Evolutionary conservation across 2,329 filamentous ascomycete species (phyloP).

Genomic region (Plenodomus lindquistii): DNA sequence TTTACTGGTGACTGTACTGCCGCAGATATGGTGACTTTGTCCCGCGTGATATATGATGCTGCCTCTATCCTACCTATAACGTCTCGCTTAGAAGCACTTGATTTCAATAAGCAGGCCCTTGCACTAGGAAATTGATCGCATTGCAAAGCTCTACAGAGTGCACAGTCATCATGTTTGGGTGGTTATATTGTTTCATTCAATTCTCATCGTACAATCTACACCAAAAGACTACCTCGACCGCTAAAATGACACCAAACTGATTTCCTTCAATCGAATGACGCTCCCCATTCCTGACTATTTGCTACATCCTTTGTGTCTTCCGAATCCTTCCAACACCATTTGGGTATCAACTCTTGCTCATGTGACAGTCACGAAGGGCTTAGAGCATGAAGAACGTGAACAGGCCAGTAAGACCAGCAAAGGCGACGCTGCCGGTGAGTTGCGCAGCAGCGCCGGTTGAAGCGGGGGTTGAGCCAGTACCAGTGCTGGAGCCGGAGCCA

Average conservation of each 20-base stretch:
- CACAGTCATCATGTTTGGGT: not conserved
- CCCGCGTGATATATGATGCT: too few species aligned
- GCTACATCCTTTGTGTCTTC: not conserved
- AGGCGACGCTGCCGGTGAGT: constrained; percentile 25
- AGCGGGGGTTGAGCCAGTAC: constrained; percentile 8
- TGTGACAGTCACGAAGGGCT: constrained; percentile 4
- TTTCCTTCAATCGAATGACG: too few species aligned
- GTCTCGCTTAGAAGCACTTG: too few species aligned
- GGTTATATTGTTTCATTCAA: constrained; percentile 3
- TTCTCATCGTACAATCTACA: constrained; percentile 16
- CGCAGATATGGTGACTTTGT: too few species aligned
- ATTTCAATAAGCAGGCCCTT: too few species aligned
- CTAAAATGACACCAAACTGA: not conserved
- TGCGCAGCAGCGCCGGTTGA: constrained; percentile 33
- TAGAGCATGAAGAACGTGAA: constrained; percentile 40
- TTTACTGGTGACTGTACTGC: not conserved
- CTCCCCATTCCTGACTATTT: not conserved
- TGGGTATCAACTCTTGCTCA: constrained; percentile 18
- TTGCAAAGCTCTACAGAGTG: too few species aligned
- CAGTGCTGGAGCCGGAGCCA: constrained; percentile 16
- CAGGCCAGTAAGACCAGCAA: constrained; percentile 33
- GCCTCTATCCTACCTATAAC: too few species aligned
- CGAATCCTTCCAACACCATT: not conserved
- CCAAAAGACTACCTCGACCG: constrained; percentile 15
- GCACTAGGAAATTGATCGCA: not conserved